These are phyloP conservation scores for Rhodomyrtus psidioides DNA, from an alignment of 441 rosid genomes.

Conservation along the genomic window DNA sequence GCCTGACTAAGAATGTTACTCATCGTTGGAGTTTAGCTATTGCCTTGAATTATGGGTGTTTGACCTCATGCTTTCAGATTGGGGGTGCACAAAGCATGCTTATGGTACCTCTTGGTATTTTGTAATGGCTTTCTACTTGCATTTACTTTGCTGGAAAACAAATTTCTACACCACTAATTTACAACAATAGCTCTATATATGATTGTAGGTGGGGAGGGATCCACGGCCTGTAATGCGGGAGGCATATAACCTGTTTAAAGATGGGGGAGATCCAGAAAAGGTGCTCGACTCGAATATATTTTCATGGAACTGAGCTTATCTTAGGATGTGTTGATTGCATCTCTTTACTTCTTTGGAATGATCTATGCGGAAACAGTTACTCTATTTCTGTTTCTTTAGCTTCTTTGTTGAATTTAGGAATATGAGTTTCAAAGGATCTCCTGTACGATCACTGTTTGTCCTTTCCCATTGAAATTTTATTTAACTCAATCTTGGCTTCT, in stretches of 20 bases:
- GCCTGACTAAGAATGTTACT: not conserved
- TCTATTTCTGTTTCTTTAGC: not conserved
- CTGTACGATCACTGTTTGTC: not conserved
- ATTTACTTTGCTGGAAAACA: not conserved
- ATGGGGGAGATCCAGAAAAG: constrained; percentile 89
- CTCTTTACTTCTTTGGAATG: not conserved
- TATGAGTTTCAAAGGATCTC: not conserved
- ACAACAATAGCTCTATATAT: not conserved
- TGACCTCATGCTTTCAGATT: not conserved
- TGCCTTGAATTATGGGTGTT: not conserved
- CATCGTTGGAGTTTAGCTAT: not conserved
- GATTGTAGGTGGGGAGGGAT: constrained; percentile 80
- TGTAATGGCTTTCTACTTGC: not conserved
- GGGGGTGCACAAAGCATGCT: not conserved
- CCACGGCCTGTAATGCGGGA: constrained; percentile 76
- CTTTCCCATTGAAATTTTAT: not conserved
- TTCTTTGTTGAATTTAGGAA: not conserved
- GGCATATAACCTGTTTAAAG: constrained; percentile 70
- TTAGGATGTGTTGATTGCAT: not conserved
- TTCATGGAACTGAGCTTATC: not conserved
- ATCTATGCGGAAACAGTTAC: not conserved
- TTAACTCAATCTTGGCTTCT: not conserved
- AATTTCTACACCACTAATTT: not conserved
- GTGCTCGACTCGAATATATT: constrained; percentile 8
- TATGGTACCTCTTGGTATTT: not conserved